Evolutionary conservation across 371 early-diverging fungal genomes (phyloP).

Genomic region (Mortierella sp.): DNA sequence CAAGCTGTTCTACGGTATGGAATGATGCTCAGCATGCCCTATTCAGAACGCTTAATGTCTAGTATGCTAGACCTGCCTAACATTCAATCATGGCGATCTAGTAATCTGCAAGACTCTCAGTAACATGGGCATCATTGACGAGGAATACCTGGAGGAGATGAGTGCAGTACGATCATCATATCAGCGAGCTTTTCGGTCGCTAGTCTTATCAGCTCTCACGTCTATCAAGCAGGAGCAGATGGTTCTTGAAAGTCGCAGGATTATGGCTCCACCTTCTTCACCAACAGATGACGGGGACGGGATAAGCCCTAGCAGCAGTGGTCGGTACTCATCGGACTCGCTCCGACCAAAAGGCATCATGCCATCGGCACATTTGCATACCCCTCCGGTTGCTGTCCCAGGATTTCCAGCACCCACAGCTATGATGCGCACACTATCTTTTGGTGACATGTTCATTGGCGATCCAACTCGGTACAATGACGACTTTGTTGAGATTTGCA

Average conservation of each 20-base stretch:
- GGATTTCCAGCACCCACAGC: slow-evolving; percentile 15
- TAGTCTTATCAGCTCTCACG: slow-evolving; percentile 81
- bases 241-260: slow-evolving; percentile 45
- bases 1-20: slow-evolving; percentile 83
- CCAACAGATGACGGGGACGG: slow-evolving; percentile 38
- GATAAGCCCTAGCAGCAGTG: slow-evolving; percentile 13
- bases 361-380: slow-evolving; percentile 26
- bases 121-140: slow-evolving; percentile 81
- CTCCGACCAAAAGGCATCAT: slow-evolving; percentile 28
- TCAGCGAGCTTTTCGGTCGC: slow-evolving; percentile 82
- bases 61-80: slow-evolving; percentile 1
- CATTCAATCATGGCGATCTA: slow-evolving; percentile 4
- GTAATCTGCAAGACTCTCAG: slow-evolving; percentile 66
- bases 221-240: slow-evolving; percentile 64
- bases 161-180: slow-evolving; percentile 81
- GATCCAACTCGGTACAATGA: slow-evolving; percentile 81
- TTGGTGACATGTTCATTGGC: slow-evolving; percentile 63
- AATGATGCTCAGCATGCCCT: slow-evolving; percentile 36
- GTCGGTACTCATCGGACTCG: slow-evolving; percentile 23
- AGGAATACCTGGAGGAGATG: slow-evolving; percentile 88
- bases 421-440: slow-evolving; percentile 51
- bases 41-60: background rate
- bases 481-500: slow-evolving; percentile 83
- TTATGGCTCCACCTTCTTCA: slow-evolving; percentile 55
- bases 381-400: slow-evolving; percentile 7